Evolutionary conservation across 2,329 filamentous ascomycete genomes (phyloP).

Genomic region (Magnaporthiopsis incrustans): DNA sequence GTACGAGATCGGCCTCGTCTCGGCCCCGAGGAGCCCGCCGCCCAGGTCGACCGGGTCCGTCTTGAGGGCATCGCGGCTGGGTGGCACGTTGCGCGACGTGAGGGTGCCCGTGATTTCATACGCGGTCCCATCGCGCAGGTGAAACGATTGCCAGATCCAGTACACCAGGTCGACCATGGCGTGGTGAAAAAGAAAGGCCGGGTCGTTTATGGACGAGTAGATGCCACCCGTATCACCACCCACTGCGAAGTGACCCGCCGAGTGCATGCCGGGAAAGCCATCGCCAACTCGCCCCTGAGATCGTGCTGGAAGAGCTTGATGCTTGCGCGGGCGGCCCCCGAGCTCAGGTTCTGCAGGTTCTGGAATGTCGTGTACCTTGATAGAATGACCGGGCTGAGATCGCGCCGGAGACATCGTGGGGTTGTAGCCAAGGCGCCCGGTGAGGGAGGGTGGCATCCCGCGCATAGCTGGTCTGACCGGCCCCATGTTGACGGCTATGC

Average conservation of each 20-base stretch:
- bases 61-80: constrained; percentile 18
- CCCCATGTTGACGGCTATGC: constrained; percentile 17
- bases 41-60: constrained; percentile 11
- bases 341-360: constrained; percentile 9
- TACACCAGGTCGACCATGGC: constrained; percentile 23
- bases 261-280: constrained; percentile 20
- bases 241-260: constrained; percentile 25
- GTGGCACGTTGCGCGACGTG: constrained; percentile 1
- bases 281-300: constrained; percentile 18
- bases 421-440: constrained; percentile 1
- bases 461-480: neutral
- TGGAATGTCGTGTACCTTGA: neutral
- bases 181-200: constrained; percentile 27
- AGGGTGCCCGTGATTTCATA: constrained; percentile 1
- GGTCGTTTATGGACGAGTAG: constrained; percentile 23
- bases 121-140: constrained; percentile 12
- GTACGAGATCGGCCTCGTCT: constrained; percentile 1
- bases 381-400: neutral
- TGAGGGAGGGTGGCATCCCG: neutral
- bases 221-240: constrained; percentile 27
- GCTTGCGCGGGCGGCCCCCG: constrained; percentile 14
- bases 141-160: constrained; percentile 29
- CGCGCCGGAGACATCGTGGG: constrained; percentile 2
- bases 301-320: constrained; percentile 14
- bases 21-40: neutral